Percentiles rank a stretch among this genome's conserved stretches.
Evolutionary conservation across 352 stramenopile species (phyloP).

Genomic region (Globisporangium radiosum): DNA sequence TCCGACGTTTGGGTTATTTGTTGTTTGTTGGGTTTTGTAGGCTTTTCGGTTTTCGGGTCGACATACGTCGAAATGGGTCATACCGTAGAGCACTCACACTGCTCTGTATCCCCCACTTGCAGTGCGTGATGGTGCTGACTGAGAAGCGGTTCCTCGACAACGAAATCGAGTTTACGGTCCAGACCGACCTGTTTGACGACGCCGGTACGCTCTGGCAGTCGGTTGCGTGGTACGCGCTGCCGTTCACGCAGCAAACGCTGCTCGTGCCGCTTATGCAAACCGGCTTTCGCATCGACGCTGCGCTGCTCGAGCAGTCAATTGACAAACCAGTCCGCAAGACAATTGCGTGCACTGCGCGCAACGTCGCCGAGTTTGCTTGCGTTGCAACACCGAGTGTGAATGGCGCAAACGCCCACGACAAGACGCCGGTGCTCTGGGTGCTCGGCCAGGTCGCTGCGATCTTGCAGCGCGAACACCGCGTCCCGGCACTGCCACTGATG

Average conservation of each 20-base stretch:
- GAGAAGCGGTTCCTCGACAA: conserved; percentile 66
- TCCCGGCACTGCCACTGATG: conserved; percentile 49
- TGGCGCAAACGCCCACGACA: conserved; percentile 17
- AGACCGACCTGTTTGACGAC: conserved; percentile 72
- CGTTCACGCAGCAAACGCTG: conserved; percentile 54
- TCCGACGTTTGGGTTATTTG: background rate
- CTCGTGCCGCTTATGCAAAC: conserved; percentile 42
- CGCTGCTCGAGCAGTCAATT: conserved; percentile 18
- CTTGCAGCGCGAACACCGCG: conserved; percentile 40
- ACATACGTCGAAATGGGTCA: no score
- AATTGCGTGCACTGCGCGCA: conserved; percentile 38
- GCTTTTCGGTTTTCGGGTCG: conserved; percentile 3
- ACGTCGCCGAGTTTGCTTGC: conserved; percentile 45
- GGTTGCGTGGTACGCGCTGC: conserved; percentile 49
- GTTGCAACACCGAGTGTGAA: conserved; percentile 39
- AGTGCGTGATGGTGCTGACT: conserved; percentile 75
- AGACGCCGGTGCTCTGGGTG: conserved; percentile 53
- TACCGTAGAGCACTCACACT: no score
- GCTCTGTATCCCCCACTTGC: background rate
- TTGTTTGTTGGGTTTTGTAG: conserved; percentile 2
- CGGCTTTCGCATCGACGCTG: conserved; percentile 28
- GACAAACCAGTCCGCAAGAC: conserved; percentile 13
- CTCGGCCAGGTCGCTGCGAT: conserved; percentile 31
- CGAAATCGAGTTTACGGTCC: conserved; percentile 66
- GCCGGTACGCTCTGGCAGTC: conserved; percentile 75